A percentile compares a stretch with the other conserved stretches of the same genome.
These are phyloP conservation scores for Phytophthora crassamura DNA, from an alignment of 352 stramenopile genomes.

Conservation along the genomic window DNA sequence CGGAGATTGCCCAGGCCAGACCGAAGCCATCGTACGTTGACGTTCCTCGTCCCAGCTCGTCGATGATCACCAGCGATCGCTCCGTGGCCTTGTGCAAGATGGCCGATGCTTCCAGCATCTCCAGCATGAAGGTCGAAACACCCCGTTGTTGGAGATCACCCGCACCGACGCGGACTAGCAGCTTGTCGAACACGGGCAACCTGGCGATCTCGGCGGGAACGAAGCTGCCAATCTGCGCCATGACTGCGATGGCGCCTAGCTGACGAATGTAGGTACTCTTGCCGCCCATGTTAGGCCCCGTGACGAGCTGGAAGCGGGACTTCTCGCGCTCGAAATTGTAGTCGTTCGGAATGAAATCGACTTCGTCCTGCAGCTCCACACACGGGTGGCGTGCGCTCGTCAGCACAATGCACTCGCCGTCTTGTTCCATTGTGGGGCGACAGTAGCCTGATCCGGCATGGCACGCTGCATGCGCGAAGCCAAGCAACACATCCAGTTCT, in stretches of 20 bases:
- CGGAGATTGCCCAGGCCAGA: conserved; percentile 97
- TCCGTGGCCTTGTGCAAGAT: conserved; percentile 96
- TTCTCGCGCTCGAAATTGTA: conserved; percentile 88
- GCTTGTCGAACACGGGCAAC: conserved; percentile 95
- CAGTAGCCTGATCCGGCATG: conserved; percentile 89
- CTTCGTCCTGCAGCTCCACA: conserved; percentile 97
- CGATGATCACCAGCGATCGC: conserved; percentile 98
- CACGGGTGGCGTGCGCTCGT: conserved; percentile 95
- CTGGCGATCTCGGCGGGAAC: conserved; percentile 93
- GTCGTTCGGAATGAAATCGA: conserved; percentile 99
- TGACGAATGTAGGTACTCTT: conserved; percentile 99
- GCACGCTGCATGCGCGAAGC: conserved; percentile 95
- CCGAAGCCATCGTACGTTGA: conserved; percentile 98
- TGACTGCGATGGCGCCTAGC: conserved; percentile 94
- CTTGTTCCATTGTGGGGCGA: conserved; percentile 61
- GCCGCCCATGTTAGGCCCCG: conserved; percentile 99
- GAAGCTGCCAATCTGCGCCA: conserved; percentile 98
- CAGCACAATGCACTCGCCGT: conserved; percentile 74
- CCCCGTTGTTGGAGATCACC: conserved; percentile 97
- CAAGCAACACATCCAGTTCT: conserved; percentile 95
- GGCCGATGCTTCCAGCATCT: conserved; percentile 98
- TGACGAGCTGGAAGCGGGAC: conserved; percentile 96
- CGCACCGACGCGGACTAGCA: conserved; percentile 97
- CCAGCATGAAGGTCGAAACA: conserved; percentile 99
- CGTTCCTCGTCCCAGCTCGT: conserved; percentile 98